Percentiles rank a stretch among this genome's conserved stretches.
phyloP scores from a whole-genome alignment of 2,329 filamentous ascomycete genomes.

The Parafenestella ontariensis region DNA sequence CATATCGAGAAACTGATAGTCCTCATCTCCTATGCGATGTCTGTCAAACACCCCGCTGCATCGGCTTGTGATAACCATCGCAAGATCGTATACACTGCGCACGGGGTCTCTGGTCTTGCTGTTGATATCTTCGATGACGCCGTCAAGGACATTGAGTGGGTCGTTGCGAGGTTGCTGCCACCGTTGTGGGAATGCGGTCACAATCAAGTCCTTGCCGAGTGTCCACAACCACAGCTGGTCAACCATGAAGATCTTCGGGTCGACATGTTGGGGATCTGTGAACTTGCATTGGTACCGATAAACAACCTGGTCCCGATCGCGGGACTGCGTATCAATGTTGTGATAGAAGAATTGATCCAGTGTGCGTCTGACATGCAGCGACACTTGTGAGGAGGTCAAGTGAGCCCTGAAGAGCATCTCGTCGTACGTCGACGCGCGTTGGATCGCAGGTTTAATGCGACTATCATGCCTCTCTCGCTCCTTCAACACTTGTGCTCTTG shows the following conservation, averaged over 20 bases:
- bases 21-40: conserved; percentile 63
- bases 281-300: conserved; percentile 62
- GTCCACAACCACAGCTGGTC: conserved; percentile 74
- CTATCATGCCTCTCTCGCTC: conserved; percentile 25
- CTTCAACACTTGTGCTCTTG: conserved; percentile 40
- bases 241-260: conserved; percentile 71
- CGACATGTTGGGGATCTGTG: conserved; percentile 44
- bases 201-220: conserved; percentile 63
- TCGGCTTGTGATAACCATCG: conserved; percentile 66
- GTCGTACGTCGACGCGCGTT: conserved; percentile 47
- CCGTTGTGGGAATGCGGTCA: conserved; percentile 65
- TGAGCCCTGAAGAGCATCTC: conserved; percentile 59
- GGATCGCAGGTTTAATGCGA: conserved; percentile 26
- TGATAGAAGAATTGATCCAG: conserved; percentile 72
- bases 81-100: conserved; percentile 67
- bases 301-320: conserved; percentile 70
- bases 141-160: conserved; percentile 68
- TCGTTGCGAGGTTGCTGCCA: conserved; percentile 69
- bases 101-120: conserved; percentile 68
- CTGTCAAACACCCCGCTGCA: conserved; percentile 68
- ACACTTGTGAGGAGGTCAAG: conserved; percentile 53
- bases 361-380: conserved; percentile 66
- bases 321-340: conserved; percentile 65
- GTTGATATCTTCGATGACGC: conserved; percentile 70
- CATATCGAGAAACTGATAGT: conserved; percentile 72